phyloP scores from a whole-genome alignment of 768 basidiomycete genomes.

The Suillus americanus region DNA sequence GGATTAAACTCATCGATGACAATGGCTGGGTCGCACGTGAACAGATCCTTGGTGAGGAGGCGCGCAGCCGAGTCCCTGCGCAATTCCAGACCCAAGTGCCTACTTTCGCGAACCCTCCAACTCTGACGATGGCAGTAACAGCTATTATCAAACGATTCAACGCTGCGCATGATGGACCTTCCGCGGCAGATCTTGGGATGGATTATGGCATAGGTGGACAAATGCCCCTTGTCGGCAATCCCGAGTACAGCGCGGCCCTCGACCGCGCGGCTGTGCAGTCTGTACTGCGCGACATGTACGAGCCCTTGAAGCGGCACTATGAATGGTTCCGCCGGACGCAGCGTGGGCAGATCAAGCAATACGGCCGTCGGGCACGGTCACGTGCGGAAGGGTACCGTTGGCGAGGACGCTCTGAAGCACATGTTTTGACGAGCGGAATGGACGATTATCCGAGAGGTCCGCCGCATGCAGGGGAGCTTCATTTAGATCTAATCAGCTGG shows the following conservation, averaged over 20 bases:
- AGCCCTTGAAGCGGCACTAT: constrained; percentile 85
- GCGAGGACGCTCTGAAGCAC: constrained; percentile 83
- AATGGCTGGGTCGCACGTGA: constrained; percentile 96
- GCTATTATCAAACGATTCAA: constrained; percentile 81
- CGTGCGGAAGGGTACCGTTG: constrained; percentile 90
- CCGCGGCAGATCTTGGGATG: constrained; percentile 66
- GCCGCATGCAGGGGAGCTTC: constrained; percentile 88
- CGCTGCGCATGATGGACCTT: constrained; percentile 42
- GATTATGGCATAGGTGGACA: constrained; percentile 57
- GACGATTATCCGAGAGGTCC: constrained; percentile 94
- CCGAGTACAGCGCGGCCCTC: constrained; percentile 59
- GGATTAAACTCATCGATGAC: constrained; percentile 89
- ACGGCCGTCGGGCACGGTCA: constrained; percentile 80
- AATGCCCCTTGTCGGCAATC: constrained; percentile 40
- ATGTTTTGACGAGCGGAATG: constrained; percentile 93
- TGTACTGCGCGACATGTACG: constrained; percentile 72
- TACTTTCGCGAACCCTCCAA: constrained; percentile 93
- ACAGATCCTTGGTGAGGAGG: constrained; percentile 96
- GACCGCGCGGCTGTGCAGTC: not conserved
- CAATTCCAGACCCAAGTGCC: constrained; percentile 96
- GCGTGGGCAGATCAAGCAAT: constrained; percentile 91
- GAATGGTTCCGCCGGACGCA: constrained; percentile 97
- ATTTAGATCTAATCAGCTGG: constrained; percentile 93
- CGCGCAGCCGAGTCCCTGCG: constrained; percentile 87
- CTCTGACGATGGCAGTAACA: constrained; percentile 90